Base-by-base conservation (phyloP, 2,329 filamentous ascomycete species). In the Xylaria sp. region DNA sequence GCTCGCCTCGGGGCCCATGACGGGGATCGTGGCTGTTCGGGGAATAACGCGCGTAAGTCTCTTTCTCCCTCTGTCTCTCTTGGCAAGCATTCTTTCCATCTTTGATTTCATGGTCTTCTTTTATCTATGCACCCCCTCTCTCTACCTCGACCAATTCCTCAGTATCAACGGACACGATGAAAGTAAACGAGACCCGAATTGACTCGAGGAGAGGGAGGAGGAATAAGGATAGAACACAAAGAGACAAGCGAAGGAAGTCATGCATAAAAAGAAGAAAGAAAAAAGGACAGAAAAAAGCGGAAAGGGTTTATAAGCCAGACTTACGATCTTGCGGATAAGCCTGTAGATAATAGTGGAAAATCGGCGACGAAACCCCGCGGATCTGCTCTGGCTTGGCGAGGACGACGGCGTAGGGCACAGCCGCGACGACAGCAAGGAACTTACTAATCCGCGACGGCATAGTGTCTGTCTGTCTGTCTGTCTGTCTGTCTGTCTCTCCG, bases 271-370 rank as follows among this genome's bases (percentile, higher is more conserved):
- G n/a, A n/a, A 54, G 27, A 61, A 53, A 55, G 39, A 36, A 55
- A 31, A 38, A 42, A 25, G 39, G 53, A 60, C 50, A 38, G 27
- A 29, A 33, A 20, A 36, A 53, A 58, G 29, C 53, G 17, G 42
- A 58, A 47, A 51, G 17, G 17, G 17, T 17, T 1, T 15, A 38
- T 38, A 17, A 2, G 11, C 3, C 13, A 60, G 31, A 65, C 76
- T 17, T 75, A 80, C 80, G 70, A 54, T 84, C 80, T 50, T 79
- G 76, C 5, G 82, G 77, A 61, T 80, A 79, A 2, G 80, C 77
- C 73, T 86, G 85, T 3, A 87, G 77, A 69, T 87, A 86, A 25
- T 83, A 79, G 72, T 87, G 85, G 69, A 81, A 86, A 63, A 86
- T 82, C 2, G 85, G 85, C 6, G 79, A 78, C 63, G 78, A 75